Base-by-base conservation (phyloP, 495 filamentous ascomycete genomes). In the Hypoxylon cercidicola region DNA sequence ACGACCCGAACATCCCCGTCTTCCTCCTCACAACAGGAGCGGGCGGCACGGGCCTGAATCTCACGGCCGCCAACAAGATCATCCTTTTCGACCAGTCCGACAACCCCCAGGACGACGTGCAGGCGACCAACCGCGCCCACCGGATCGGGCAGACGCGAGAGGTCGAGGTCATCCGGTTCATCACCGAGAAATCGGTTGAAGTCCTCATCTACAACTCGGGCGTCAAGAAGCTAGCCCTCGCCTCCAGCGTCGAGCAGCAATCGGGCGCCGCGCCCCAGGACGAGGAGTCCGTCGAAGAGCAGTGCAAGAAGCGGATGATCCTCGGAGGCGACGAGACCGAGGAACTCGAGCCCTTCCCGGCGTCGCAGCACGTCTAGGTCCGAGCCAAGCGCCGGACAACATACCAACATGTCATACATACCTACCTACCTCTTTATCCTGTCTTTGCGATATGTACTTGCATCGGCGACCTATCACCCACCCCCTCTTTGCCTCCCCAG, bases 111-210 rank as follows among this genome's bases (percentile, higher is more conserved):
- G 93, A 97, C 56, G 95, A 99, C 71, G 84, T 95, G 0, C 95
- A 99, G 74, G 95, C 95, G 0, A 93, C 97, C 77, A 97, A 99
- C 72, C 90, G 95, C 16, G 95, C 95, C 1, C 95, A 99, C 78
- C 87, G 95, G 3, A 91, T 99, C 10, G 96, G 95, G 1, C 95
- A 99, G 74, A 93, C 83, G 8, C 78, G 90, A 21, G 90, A 93
- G 15, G 95, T 99, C 1, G 95, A 98, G 69, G 88, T 99, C 48
- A 71, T 84, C 32, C 83, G 91, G 43, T 82, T 99, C 5, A 89
- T 99, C 55, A 93, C 90, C 2, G 84, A 83, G 49, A 88, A 84
- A 55, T 97, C 94, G 0, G 90, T 99, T 47, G 95, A 99, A 74
- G 92, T 97, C 75, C 90, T 97, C 53, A 97, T 99, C 21, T 87